Base-by-base conservation (phyloP, 306 rosid genomes). In the Casuarina glauca region DNA sequence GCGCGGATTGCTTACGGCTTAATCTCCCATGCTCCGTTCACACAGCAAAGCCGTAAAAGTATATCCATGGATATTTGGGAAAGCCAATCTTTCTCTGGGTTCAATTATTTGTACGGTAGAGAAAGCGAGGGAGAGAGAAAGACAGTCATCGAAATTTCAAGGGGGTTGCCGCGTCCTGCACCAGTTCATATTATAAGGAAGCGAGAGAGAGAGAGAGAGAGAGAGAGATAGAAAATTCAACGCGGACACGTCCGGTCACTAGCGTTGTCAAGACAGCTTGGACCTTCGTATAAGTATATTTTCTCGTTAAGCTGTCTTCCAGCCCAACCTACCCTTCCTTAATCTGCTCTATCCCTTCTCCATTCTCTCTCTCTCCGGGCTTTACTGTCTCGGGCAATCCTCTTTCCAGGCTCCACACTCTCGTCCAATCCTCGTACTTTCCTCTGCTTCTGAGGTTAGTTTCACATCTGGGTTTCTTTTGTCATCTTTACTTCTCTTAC, bases 361-460 rank as follows among this genome's bases (percentile, higher is more conserved):
- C 32, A 39, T 16, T 64, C 64, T 73, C 35, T 44, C 43, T 39
- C 2, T 54, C 53, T 54, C 36, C 49, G 2, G 2, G 41, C 8
- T 42, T 54, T 11, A 26, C 32, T 26, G 32, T 26, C 32, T 26
- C 32, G 32, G 32, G 32, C 32, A 26, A 26, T 26, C 32, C 32
- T 0, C 32, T 26, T 26, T 26, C 0, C 32, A 26, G 32, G 32
- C 32, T 26, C 32, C 32, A 26, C 32, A 26, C 32, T 26, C 32
- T 26, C 32, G 32, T 26, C 32, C 32, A 26, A 26, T 26, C 42
- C 50, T 9, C 50, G 50, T 73, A 44, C 55, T 74, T 83, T 54
- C 50, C 52, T 32, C 53, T 60, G 74, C 80, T 26, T 62, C 82
- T 75, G 58, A 85, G 93, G 87, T 89, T 62, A 63, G 84, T 74